Conservation (phyloP, 2,329 filamentous ascomycete species). For the Trichophyton verrucosum region DNA sequence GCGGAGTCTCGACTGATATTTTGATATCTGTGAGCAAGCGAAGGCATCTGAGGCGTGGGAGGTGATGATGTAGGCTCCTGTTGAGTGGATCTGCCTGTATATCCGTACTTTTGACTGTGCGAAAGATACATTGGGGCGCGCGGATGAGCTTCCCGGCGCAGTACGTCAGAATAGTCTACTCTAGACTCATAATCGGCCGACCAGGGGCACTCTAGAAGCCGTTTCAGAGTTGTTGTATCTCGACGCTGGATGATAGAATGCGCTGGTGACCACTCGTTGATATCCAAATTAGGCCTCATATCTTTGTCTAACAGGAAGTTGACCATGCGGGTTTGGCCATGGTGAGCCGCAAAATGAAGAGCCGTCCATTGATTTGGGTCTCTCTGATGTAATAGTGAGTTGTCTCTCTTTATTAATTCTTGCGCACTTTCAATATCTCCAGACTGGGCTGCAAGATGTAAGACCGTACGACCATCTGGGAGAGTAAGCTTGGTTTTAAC, state of each 20-base stretch:
- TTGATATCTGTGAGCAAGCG: background rate
- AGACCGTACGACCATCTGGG: background rate
- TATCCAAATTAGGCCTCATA: background rate
- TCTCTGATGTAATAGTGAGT: background rate
- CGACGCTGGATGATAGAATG: background rate
- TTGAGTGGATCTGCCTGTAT: background rate
- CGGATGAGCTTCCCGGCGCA: background rate
- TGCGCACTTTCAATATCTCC: background rate
- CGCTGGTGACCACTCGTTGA: background rate
- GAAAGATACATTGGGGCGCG: background rate
- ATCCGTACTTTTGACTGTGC: background rate
- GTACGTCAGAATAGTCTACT: background rate
- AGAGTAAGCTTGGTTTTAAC: background rate
- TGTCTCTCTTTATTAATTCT: background rate
- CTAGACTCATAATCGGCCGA: background rate
- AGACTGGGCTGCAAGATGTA: background rate
- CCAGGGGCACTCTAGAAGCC: background rate
- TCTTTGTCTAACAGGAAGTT: background rate
- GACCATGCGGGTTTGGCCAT: background rate
- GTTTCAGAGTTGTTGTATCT: background rate
- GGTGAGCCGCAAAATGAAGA: constrained; percentile 1
- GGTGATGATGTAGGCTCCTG: background rate
- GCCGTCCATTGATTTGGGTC: background rate
- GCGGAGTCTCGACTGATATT: background rate
- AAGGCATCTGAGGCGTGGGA: background rate